These are phyloP conservation scores for Carpinus fangiana DNA, from an alignment of 306 rosid genomes.

Conservation along the genomic window DNA sequence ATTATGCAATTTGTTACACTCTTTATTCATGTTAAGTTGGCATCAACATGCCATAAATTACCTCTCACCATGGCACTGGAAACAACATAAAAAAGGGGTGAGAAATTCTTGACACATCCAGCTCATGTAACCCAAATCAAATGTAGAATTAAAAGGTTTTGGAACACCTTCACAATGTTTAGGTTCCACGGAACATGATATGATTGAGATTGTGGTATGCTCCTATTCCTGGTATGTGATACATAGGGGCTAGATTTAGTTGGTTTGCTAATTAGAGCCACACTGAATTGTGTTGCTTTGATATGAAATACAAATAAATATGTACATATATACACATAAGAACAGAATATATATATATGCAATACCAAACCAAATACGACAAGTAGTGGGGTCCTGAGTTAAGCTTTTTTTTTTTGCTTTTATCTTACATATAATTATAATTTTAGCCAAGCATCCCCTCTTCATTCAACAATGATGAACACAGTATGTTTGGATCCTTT, in stretches of 20 bases:
- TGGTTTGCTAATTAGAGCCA: not conserved
- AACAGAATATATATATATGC: too few species aligned
- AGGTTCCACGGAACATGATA: not conserved
- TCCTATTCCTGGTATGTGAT: not conserved
- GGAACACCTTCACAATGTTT: not conserved
- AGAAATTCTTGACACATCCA: not conserved
- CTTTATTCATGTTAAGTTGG: not conserved
- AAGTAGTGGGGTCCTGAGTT: too few species aligned
- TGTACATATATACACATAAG: too few species aligned
- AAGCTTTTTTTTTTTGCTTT: too few species aligned
- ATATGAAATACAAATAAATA: not conserved
- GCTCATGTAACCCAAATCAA: not conserved
- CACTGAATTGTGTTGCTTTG: not conserved
- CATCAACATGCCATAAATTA: not conserved
- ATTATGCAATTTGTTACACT: slow-evolving; percentile 3
- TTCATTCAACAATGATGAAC: not conserved
- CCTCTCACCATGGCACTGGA: not conserved
- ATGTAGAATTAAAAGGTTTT: not conserved
- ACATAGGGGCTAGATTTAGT: not conserved
- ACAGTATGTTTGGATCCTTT: not conserved
- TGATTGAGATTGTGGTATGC: not conserved
- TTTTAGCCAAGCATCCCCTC: not conserved
- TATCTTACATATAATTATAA: too few species aligned
- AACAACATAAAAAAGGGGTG: not conserved
- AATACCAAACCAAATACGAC: too few species aligned